phyloP scores from a whole-genome alignment of 352 stramenopile species.

The Phytophthora boehmeriae region DNA sequence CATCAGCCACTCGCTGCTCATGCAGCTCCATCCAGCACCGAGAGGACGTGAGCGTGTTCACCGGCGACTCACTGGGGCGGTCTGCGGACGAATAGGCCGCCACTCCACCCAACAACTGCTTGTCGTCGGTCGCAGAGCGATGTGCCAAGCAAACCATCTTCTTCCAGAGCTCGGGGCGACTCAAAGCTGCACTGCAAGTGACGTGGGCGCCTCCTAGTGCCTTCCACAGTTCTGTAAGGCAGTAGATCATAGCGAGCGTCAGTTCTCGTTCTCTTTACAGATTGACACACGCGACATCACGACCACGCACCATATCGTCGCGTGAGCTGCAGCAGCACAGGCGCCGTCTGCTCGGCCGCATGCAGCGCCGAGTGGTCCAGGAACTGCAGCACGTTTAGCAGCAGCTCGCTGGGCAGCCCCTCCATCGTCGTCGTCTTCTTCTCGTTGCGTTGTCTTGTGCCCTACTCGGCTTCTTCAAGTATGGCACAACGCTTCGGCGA shows the following conservation, averaged over 20 bases:
- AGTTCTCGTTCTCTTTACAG: slow-evolving; percentile 3
- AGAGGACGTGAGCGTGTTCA: slow-evolving; percentile 73
- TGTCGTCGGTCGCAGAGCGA: slow-evolving; percentile 36
- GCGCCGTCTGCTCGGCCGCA: slow-evolving; percentile 49
- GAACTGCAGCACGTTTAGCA: slow-evolving; percentile 59
- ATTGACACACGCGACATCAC: neutral
- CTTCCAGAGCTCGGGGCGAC: slow-evolving; percentile 47
- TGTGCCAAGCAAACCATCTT: slow-evolving; percentile 52
- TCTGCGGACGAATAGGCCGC: slow-evolving; percentile 62
- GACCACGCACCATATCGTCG: slow-evolving; percentile 42
- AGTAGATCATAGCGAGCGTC: slow-evolving; percentile 17
- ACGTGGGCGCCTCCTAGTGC: slow-evolving; percentile 23
- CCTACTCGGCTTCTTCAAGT: slow-evolving; percentile 34
- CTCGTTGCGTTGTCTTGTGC: neutral
- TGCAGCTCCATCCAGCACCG: slow-evolving; percentile 68
- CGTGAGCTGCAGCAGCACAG: slow-evolving; percentile 36
- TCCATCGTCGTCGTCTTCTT: slow-evolving; percentile 29
- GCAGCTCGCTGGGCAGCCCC: slow-evolving; percentile 50
- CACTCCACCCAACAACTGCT: slow-evolving; percentile 45
- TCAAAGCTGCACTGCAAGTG: slow-evolving; percentile 31
- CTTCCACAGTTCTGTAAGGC: slow-evolving; percentile 53
- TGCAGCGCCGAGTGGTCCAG: slow-evolving; percentile 65
- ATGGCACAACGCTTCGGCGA: slow-evolving; percentile 16
- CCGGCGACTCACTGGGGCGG: slow-evolving; percentile 51
- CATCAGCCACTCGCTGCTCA: slow-evolving; percentile 39